Evolutionary conservation across 2,329 filamentous ascomycete genomes (phyloP).

Genomic region (Phaeosphaeriaceae sp.): DNA sequence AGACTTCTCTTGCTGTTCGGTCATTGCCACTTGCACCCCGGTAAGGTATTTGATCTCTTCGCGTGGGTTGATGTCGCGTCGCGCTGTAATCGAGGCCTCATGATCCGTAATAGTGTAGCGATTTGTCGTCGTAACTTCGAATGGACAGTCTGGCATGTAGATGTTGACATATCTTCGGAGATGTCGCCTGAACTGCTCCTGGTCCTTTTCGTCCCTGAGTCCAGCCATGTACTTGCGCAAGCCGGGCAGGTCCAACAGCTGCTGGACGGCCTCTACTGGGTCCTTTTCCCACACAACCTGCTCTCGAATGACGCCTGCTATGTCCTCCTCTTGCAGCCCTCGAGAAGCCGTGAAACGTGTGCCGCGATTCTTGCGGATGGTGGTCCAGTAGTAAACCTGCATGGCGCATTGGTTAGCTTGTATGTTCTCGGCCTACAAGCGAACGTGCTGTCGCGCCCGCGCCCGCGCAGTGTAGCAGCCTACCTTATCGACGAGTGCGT

Average conservation of each 20-base stretch:
- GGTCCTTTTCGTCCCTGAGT: slow-evolving; percentile 78
- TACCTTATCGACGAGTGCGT: slow-evolving; percentile 94
- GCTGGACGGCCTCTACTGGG: slow-evolving; percentile 71
- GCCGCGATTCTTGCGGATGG: slow-evolving; percentile 89
- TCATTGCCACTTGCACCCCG: slow-evolving; percentile 91
- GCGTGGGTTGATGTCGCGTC: slow-evolving; percentile 78
- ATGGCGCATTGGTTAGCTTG: slow-evolving; percentile 19
- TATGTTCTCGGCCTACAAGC: slow-evolving; percentile 11
- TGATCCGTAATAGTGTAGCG: slow-evolving; percentile 91
- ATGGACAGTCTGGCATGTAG: slow-evolving; percentile 91
- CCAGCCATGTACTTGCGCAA: slow-evolving; percentile 73
- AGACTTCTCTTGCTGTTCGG: slow-evolving; percentile 84
- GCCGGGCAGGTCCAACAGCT: slow-evolving; percentile 75
- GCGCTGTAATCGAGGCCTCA: slow-evolving; percentile 85
- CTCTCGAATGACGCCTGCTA: slow-evolving; percentile 66
- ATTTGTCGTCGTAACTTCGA: slow-evolving; percentile 92
- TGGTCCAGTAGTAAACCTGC: slow-evolving; percentile 95
- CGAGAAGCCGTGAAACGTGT: slow-evolving; percentile 84
- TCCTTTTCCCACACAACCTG: slow-evolving; percentile 79
- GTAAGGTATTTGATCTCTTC: slow-evolving; percentile 90
- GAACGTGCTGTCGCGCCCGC: slow-evolving; percentile 11
- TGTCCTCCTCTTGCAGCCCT: slow-evolving; percentile 72
- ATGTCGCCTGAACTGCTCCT: slow-evolving; percentile 84
- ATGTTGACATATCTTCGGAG: slow-evolving; percentile 90
- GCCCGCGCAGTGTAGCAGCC: slow-evolving; percentile 40